Conservation (phyloP, 768 basidiomycete genomes). For the Tricholoma bakamatsutake region DNA sequence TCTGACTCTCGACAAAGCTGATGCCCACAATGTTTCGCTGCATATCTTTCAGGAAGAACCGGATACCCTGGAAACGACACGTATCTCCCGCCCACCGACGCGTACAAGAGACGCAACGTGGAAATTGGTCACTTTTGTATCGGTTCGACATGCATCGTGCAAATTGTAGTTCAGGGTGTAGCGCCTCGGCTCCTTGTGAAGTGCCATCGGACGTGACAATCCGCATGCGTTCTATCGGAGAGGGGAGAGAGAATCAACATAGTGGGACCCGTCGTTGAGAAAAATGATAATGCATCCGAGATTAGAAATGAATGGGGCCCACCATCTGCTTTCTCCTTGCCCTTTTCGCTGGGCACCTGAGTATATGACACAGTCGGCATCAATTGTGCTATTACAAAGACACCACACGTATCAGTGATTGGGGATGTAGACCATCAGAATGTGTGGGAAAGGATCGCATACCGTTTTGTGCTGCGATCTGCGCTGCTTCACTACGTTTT, state of each 20-base stretch:
- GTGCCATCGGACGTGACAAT: slow-evolving; percentile 27
- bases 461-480: slow-evolving; percentile 64
- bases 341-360: slow-evolving; percentile 30
- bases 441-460: slow-evolving; percentile 14
- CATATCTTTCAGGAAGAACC: slow-evolving; percentile 64
- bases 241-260: neutral
- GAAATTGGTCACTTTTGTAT: slow-evolving; percentile 66
- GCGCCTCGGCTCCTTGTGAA: slow-evolving; percentile 24
- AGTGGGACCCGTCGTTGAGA: neutral
- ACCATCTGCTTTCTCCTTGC: slow-evolving; percentile 40
- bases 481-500: slow-evolving; percentile 67
- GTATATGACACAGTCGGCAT: slow-evolving; percentile 41
- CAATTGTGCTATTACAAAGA: slow-evolving; percentile 32
- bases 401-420: neutral
- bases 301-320: slow-evolving; percentile 1
- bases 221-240: slow-evolving; percentile 19
- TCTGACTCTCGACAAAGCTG: slow-evolving; percentile 63
- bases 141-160: slow-evolving; percentile 83
- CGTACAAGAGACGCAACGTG: slow-evolving; percentile 78
- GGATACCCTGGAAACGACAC: slow-evolving; percentile 81
- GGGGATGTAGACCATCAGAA: neutral
- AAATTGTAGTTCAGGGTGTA: slow-evolving; percentile 66
- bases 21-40: slow-evolving; percentile 57
- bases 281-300: neutral
- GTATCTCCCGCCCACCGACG: slow-evolving; percentile 86